Percentiles rank a stretch among this genome's conserved stretches.
These are phyloP conservation scores for Rostrohypoxylon terebratum DNA, from an alignment of 495 filamentous ascomycete species.

Conservation along the genomic window DNA sequence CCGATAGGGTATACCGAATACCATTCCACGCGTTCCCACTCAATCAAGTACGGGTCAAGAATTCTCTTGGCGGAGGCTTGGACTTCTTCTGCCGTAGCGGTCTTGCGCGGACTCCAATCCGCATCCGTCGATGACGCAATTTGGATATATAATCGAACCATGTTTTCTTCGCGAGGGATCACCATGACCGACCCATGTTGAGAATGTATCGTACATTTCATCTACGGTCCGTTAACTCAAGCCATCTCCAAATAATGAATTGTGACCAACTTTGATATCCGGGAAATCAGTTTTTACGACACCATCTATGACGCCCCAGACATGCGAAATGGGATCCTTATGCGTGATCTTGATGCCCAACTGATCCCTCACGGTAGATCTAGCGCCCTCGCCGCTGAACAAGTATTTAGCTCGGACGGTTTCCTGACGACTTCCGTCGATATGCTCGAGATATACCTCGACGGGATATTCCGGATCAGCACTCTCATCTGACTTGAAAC, in stretches of 20 bases:
- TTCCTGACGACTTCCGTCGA: slow-evolving; percentile 74
- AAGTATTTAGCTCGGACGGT: slow-evolving; percentile 68
- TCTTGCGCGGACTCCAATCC: slow-evolving; percentile 70
- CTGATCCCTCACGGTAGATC: slow-evolving; percentile 68
- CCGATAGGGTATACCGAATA: slow-evolving; percentile 78
- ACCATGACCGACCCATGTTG: slow-evolving; percentile 78
- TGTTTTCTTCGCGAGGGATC: slow-evolving; percentile 78
- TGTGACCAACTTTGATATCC: slow-evolving; percentile 68
- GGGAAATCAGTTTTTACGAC: slow-evolving; percentile 81
- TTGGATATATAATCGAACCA: slow-evolving; percentile 83
- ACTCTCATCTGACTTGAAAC: slow-evolving; percentile 69
- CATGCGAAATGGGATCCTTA: slow-evolving; percentile 71
- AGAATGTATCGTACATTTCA: slow-evolving; percentile 88
- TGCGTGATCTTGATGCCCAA: slow-evolving; percentile 73
- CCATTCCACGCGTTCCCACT: slow-evolving; percentile 77
- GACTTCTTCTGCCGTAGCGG: slow-evolving; percentile 74
- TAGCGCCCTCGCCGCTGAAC: slow-evolving; percentile 70
- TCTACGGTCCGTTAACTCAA: slow-evolving; percentile 61
- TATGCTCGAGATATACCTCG: slow-evolving; percentile 75
- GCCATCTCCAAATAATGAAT: slow-evolving; percentile 12
- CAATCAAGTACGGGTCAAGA: slow-evolving; percentile 73
- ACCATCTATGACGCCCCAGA: slow-evolving; percentile 84
- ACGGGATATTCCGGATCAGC: slow-evolving; percentile 70
- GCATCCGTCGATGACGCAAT: slow-evolving; percentile 73
- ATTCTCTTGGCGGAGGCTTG: slow-evolving; percentile 73